phyloP scores from a whole-genome alignment of 169 alveolate species.

The Amoebophrya sp. region DNA sequence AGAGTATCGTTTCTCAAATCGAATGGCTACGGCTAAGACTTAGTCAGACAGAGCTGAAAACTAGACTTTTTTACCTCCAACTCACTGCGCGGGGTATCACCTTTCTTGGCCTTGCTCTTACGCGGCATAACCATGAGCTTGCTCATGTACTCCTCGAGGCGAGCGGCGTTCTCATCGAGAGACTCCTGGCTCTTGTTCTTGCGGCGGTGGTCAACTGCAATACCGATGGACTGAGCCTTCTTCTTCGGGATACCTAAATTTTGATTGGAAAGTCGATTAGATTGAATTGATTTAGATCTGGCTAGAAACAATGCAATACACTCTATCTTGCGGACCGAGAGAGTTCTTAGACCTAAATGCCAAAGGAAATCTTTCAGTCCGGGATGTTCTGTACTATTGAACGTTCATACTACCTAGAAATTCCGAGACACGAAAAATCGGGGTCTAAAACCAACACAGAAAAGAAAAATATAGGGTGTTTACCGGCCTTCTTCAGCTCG shows the following conservation, averaged over 20 bases:
- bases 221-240: slow-evolving; percentile 95
- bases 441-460: not conserved
- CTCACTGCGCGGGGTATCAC: slow-evolving; percentile 63
- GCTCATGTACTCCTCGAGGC: slow-evolving; percentile 88
- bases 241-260: slow-evolving; percentile 82
- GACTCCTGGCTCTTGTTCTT: slow-evolving; percentile 86
- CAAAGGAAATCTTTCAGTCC: not conserved
- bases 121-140: slow-evolving; percentile 91
- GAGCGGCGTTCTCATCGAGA: slow-evolving; percentile 83
- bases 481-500: slow-evolving; percentile 76
- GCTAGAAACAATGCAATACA: not conserved
- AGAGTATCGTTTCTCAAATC: no score
- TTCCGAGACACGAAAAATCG: not conserved
- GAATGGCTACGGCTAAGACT: not conserved
- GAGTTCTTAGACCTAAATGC: not conserved
- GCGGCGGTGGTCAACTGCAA: slow-evolving; percentile 97
- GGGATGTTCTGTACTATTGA: not conserved
- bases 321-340: not conserved
- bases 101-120: slow-evolving; percentile 88
- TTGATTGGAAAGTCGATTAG: no score
- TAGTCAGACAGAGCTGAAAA: not conserved
- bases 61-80: slow-evolving; percentile 36
- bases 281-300: no score
- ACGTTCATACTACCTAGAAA: not conserved
- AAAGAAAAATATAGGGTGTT: not conserved